Evolutionary conservation across 2,329 filamentous ascomycete species (phyloP).

Genomic region (Trichophyton rubrum): DNA sequence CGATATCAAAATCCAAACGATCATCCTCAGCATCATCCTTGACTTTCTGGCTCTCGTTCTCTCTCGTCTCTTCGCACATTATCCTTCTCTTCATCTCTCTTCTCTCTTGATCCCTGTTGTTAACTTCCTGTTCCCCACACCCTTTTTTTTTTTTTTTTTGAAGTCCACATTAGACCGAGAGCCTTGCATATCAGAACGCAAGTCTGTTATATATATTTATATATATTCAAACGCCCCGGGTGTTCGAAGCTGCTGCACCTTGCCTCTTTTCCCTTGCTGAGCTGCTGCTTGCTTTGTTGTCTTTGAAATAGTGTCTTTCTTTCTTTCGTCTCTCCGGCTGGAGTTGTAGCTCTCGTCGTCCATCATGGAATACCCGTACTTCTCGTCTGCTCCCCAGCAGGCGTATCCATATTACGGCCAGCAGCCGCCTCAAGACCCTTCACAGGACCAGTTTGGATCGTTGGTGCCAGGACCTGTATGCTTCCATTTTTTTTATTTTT

Average conservation of each 20-base stretch:
- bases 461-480: background rate
- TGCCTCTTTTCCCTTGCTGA: background rate
- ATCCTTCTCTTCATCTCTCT: background rate
- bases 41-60: background rate
- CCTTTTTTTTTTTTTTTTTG: background rate
- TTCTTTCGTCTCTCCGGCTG: background rate
- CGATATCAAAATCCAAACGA: constrained; percentile 1
- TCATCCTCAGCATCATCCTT: background rate
- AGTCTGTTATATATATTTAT: background rate
- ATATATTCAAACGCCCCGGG: background rate
- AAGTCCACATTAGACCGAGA: background rate
- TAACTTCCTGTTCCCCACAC: background rate
- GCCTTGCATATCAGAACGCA: background rate
- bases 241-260: background rate
- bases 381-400: background rate
- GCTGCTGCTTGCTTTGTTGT: background rate
- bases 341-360: background rate
- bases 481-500: background rate
- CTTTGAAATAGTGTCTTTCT: background rate
- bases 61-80: too few species aligned
- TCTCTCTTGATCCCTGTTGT: background rate
- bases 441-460: background rate
- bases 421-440: background rate
- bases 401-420: constrained; percentile 2
- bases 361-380: constrained; percentile 2